Base-by-base conservation (phyloP, 2,329 filamentous ascomycete genomes). In the Aspergillus caelatus region DNA sequence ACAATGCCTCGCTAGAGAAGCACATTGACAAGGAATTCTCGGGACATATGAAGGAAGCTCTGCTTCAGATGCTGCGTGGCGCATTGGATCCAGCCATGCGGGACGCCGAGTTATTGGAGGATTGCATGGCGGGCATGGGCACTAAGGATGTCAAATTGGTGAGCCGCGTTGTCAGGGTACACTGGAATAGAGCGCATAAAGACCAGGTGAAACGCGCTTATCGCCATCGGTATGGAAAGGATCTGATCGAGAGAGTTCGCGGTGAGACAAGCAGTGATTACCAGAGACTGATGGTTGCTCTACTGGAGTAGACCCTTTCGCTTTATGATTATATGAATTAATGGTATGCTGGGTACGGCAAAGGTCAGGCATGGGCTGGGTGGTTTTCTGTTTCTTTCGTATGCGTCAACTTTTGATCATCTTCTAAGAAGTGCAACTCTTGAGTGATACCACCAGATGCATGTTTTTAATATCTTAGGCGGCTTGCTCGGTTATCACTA, bases 261-360 rank as follows among this genome's bases (percentile, higher is more conserved):
- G 88, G 89, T 2, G 94, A 98, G 83, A 96, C 92, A 6, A 92
- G 90, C 65, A 92, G 93, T 5, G 90, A 97, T 77, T 96, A 95
- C 71, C 84, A 91, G 79, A 86, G 81, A 69, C 78, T 94, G 72
- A 84, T 97, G 86, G 79, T 96, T 67, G 92, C 90, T 65, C 80
- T 86, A 72, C 74, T 87, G 66, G 78, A 79, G 70, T 82, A 73
- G 23, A 12, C 30, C 52, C 36, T 55, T 23, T 55, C 19, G 21
- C n/a, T n/a, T 55, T 39, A 55, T 55, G 52, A 39, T 19, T 55
- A 11, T 36, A 36, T 23, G 52, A 39, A 28, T 28, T 41, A n/a
- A 72, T 52, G 23, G 23, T 11, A 52, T 34, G 10, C 21, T 34
- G 52, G n/a, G n/a, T 26, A 39, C 12, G 16, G 52, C 2, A n/a